phyloP scores from a whole-genome alignment of 257 asterid genomes.

The Solanum chiquidenum region DNA sequence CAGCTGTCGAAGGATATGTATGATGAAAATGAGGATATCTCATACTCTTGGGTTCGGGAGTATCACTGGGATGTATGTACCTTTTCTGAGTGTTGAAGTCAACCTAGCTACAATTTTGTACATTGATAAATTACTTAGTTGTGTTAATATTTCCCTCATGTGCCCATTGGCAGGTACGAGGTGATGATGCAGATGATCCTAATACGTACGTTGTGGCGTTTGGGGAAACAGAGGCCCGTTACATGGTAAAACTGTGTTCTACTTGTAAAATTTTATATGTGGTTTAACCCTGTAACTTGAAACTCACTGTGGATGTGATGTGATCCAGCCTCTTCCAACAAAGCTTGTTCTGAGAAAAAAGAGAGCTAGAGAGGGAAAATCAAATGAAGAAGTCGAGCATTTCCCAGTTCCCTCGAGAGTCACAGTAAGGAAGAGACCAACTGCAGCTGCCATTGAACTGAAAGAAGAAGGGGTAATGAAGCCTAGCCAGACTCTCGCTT shows the following conservation, averaged over 20 bases:
- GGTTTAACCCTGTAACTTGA: not conserved
- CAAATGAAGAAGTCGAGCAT: slow-evolving; percentile 61
- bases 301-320: not conserved
- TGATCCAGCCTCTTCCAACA: slow-evolving; percentile 51
- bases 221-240: slow-evolving; percentile 53
- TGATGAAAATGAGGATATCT: slow-evolving; percentile 73
- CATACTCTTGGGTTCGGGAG: slow-evolving; percentile 87
- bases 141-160: not conserved
- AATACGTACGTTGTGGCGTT: slow-evolving; percentile 65
- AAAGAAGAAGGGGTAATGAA: slow-evolving; percentile 54
- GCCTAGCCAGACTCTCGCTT: not conserved
- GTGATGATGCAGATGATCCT: slow-evolving; percentile 80
- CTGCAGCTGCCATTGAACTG: slow-evolving; percentile 39
- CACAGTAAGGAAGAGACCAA: slow-evolving; percentile 61
- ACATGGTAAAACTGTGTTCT: slow-evolving; percentile 30
- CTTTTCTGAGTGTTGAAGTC: not conserved
- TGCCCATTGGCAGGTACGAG: slow-evolving; percentile 47
- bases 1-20: slow-evolving; percentile 86
- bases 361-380: slow-evolving; percentile 77
- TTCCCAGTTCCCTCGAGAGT: slow-evolving; percentile 64
- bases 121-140: slow-evolving; percentile 6
- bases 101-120: not conserved
- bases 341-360: slow-evolving; percentile 58
- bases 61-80: slow-evolving; percentile 87
- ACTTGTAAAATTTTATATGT: not conserved